Conservation (phyloP, 306 rosid species). For the Begonia peltatifolia region DNA sequence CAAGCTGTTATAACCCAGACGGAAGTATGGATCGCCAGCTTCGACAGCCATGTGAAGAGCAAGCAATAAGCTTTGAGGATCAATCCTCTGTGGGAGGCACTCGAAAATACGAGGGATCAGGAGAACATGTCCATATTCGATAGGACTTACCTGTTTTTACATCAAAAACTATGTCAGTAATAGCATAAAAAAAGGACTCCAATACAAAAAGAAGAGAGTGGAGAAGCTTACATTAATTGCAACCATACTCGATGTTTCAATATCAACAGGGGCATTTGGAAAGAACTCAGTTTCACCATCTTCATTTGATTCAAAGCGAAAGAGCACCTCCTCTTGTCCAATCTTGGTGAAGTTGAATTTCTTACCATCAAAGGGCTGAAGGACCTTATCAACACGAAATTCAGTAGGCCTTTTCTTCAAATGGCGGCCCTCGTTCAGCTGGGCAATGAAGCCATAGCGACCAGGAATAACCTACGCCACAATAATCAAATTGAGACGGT, state of each 20-base stretch:
- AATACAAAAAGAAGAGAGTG: background rate
- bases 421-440: slow-evolving; percentile 96
- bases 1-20: slow-evolving; percentile 88
- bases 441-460: slow-evolving; percentile 70
- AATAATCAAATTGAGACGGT: slow-evolving; percentile 3
- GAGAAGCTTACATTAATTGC: slow-evolving; percentile 64
- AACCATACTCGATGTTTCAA: slow-evolving; percentile 55
- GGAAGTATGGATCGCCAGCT: slow-evolving; percentile 62
- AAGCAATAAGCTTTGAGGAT: slow-evolving; percentile 61
- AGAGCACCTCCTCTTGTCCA: slow-evolving; percentile 87
- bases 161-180: background rate
- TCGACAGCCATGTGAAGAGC: slow-evolving; percentile 80
- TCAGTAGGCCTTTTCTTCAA: slow-evolving; percentile 95
- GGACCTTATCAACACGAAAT: slow-evolving; percentile 84
- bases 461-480: slow-evolving; percentile 75
- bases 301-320: slow-evolving; percentile 63
- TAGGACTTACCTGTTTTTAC: slow-evolving; percentile 78
- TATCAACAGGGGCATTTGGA: slow-evolving; percentile 64
- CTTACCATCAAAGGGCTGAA: slow-evolving; percentile 74
- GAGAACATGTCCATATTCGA: slow-evolving; percentile 87
- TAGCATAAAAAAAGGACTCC: background rate
- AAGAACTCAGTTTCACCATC: slow-evolving; percentile 58
- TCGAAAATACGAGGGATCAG: slow-evolving; percentile 70
- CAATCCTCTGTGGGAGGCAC: slow-evolving; percentile 81
- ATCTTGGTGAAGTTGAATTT: slow-evolving; percentile 89